Percentiles rank a stretch among this genome's conserved stretches.
phyloP scores from a whole-genome alignment of 352 stramenopile species.

The Globisporangium sylvaticum region DNA sequence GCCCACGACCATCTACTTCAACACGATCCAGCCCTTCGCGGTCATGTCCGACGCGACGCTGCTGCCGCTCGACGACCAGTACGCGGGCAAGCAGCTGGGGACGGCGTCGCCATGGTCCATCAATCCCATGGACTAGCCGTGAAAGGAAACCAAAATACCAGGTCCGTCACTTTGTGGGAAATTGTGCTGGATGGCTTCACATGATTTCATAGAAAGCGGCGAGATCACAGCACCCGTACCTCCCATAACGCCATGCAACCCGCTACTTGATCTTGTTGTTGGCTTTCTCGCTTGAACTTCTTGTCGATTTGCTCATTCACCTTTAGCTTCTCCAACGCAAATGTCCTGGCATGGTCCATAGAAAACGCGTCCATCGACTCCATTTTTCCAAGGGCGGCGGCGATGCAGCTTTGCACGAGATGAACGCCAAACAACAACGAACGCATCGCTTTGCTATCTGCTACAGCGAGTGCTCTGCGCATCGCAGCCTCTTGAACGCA shows the following conservation, averaged over 20 bases:
- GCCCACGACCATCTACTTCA: conserved; percentile 23
- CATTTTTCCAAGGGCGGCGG: not conserved
- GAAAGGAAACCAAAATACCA: too few species aligned
- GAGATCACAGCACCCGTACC: not conserved
- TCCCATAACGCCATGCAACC: not conserved
- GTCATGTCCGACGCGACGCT: conserved; percentile 23
- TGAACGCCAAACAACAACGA: not conserved
- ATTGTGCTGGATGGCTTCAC: too few species aligned
- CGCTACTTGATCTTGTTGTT: not conserved
- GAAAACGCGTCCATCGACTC: not conserved
- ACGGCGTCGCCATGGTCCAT: conserved; percentile 12
- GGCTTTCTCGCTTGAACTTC: not conserved
- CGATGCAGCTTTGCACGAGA: not conserved
- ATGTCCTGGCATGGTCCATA: not conserved
- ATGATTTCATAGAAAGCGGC: not conserved
- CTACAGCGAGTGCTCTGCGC: conserved; percentile 48
- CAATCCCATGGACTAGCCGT: conserved; percentile 27
- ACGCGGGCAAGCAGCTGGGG: conserved; percentile 18
- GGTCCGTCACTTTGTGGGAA: too few species aligned
- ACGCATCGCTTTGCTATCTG: conserved; percentile 43
- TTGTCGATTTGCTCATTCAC: not conserved
- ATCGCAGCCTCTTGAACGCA: conserved; percentile 58
- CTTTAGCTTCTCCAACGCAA: not conserved
- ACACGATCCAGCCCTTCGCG: conserved; percentile 23
- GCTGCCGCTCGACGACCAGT: conserved; percentile 28